phyloP scores from a whole-genome alignment of 2,329 filamentous ascomycete genomes.

The Magnaporthiopsis rhizophila region DNA sequence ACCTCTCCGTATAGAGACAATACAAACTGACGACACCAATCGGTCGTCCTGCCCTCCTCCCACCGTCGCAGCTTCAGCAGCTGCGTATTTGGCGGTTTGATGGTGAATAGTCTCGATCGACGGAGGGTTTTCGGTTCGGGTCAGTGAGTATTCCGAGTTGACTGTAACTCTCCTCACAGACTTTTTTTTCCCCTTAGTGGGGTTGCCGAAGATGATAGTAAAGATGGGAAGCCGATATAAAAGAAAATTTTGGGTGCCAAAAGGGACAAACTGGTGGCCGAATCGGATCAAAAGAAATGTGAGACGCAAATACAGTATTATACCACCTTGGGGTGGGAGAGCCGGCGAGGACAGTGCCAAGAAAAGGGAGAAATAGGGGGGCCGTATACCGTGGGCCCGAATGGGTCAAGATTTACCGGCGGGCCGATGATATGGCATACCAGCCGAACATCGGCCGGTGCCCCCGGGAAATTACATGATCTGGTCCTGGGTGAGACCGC shows the following conservation, averaged over 20 bases:
- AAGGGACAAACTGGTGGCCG: background rate
- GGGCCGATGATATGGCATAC: background rate
- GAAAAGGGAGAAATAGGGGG: background rate
- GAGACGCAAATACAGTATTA: background rate
- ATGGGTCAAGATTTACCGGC: background rate
- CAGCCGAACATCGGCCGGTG: background rate
- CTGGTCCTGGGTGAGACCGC: conserved; percentile 87
- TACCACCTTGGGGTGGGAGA: background rate
- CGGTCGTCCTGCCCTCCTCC: background rate
- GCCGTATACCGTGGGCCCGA: background rate
- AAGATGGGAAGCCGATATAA: background rate
- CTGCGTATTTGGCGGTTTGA: background rate
- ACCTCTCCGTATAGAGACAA: background rate
- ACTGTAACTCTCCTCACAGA: background rate
- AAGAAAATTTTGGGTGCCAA: background rate
- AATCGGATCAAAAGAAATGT: background rate
- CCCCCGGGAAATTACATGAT: conserved; percentile 62
- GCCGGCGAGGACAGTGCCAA: background rate
- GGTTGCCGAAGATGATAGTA: background rate
- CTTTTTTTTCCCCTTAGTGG: background rate
- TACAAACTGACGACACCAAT: background rate
- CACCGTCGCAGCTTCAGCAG: background rate
- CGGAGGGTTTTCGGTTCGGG: background rate
- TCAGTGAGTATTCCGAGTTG: background rate
- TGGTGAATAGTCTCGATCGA: background rate